Conservation (phyloP, 2,329 filamentous ascomycete genomes). For the Pyrenophora graminea region DNA sequence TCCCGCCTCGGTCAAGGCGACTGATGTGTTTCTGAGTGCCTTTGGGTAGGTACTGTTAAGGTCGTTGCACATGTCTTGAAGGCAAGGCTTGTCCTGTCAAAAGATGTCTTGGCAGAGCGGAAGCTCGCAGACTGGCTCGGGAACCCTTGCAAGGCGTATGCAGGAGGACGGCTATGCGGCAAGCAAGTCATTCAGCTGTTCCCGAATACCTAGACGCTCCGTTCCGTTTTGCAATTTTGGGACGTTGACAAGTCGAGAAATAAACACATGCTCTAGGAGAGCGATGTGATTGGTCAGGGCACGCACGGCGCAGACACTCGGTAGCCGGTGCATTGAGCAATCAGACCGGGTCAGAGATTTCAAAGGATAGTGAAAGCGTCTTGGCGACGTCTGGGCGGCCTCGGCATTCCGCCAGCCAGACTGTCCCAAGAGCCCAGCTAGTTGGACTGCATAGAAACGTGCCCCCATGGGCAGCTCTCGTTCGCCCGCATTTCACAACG, state of each 20-base stretch:
- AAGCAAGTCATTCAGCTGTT: neutral
- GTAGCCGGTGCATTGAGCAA: neutral
- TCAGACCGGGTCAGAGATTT: conserved; percentile 10
- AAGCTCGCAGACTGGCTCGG: conserved; percentile 6
- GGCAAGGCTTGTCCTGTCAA: too few species aligned
- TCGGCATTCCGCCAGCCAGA: conserved; percentile 1
- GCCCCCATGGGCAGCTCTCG: neutral
- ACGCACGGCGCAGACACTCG: neutral
- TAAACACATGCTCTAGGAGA: neutral
- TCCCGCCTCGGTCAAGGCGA: too few species aligned
- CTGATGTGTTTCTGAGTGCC: too few species aligned
- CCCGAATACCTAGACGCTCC: neutral
- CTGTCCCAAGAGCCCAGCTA: neutral
- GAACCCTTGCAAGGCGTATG: conserved; percentile 7
- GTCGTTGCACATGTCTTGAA: too few species aligned
- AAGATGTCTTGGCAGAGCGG: neutral
- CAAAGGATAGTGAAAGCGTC: neutral
- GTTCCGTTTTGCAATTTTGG: neutral
- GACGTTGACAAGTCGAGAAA: neutral
- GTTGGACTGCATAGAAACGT: neutral
- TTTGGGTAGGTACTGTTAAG: too few species aligned
- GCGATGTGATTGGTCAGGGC: neutral
- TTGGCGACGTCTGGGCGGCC: conserved; percentile 5
- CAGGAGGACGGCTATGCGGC: conserved; percentile 6
- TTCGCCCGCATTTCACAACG: neutral